Conservation (phyloP, 768 basidiomycete species). For the Melanogaster broomeanus region DNA sequence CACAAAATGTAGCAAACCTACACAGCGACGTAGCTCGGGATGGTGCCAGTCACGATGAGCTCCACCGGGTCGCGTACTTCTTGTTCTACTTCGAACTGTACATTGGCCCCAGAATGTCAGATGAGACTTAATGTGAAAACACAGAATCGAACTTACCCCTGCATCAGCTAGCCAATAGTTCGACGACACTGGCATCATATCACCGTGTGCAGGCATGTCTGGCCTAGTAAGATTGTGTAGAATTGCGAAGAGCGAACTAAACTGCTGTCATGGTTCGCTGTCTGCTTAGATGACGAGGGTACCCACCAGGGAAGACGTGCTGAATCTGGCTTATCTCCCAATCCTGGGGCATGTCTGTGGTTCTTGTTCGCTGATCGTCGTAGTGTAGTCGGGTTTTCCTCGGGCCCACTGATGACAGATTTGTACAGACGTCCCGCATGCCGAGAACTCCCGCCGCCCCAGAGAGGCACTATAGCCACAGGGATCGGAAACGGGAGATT, state of each 20-base stretch:
- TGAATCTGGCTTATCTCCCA: neutral
- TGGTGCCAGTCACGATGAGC: conserved; percentile 5
- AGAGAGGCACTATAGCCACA: too few species aligned
- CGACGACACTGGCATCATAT: neutral
- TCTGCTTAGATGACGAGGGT: neutral
- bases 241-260: neutral
- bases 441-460: too few species aligned
- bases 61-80: neutral
- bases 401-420: too few species aligned
- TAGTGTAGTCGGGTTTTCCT: too few species aligned
- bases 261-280: neutral
- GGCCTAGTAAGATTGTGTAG: neutral
- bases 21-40: conserved; percentile 30
- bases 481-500: too few species aligned
- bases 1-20: too few species aligned
- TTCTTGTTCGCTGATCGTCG: too few species aligned
- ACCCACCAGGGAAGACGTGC: neutral
- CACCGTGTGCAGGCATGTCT: neutral
- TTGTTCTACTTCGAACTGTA: neutral
- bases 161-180: conserved; percentile 3
- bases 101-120: too few species aligned
- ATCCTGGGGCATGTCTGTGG: too few species aligned
- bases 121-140: neutral
- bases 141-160: neutral
- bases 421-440: too few species aligned